Base-by-base conservation (phyloP, 768 basidiomycete genomes). In the Leccinum subgranulosum region DNA sequence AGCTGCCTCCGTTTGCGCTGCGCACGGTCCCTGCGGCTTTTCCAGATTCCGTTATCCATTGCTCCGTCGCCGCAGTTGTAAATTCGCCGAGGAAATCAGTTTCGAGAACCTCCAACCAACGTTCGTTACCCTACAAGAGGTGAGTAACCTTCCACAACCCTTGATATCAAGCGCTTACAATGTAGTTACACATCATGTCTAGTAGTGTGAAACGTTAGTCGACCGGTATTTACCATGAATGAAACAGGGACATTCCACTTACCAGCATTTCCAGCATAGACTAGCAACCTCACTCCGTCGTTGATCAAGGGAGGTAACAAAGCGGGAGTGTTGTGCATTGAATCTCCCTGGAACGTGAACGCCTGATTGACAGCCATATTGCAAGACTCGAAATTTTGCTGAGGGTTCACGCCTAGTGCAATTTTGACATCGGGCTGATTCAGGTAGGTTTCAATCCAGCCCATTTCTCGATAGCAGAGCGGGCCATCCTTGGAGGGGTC, bases 141-240 rank as follows among this genome's bases (percentile, higher is more conserved):
- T 56, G 46, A 49, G 49, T 5, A 7, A 46, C 29, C 4, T 23
- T 4, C 2, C 14, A 43, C 6, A 14, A 31, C 7, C 10, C 12
- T 2, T 29, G 28, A 17, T 0, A 6, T 43, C 2, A 10, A 48
- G 34, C 27, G 68, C 81, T 59, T 61, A 84, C 88, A 27, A 90
- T 81, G 65, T 81, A 90, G 74, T 94, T 94, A 79, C 93, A 95
- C 88, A 92, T 88, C 79, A 86, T 84, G 71, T 94, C 92, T 80
- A 50, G 57, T 41, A 29, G 59, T 14, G 29, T n/a, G 34, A 27
- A 33, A 62, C 41, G 64, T 66, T 61, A 61, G 68, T 27, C 15
- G 29, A 52, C n/a, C 23, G 41, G 6, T 41, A 41, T 41, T 31
- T 28, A 56, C 8, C 3, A 57, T 6, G 55, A 8, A 36, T 8